phyloP scores from a whole-genome alignment of 176 grass and related monocot genomes.

The Carex littledalei region DNA sequence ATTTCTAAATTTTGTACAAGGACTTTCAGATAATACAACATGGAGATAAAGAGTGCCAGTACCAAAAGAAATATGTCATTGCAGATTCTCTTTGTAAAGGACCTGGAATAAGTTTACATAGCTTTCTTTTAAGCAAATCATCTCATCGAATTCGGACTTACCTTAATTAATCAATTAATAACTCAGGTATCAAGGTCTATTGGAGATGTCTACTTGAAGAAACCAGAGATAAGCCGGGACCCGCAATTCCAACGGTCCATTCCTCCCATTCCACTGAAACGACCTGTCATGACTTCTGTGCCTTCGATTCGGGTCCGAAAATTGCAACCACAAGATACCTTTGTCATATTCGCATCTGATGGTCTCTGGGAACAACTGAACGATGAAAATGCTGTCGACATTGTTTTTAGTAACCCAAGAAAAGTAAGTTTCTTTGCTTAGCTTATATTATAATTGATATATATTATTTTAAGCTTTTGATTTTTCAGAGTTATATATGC shows the following conservation, averaged over 20 bases:
- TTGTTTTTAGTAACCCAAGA: conserved; percentile 20
- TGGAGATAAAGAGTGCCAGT: not conserved
- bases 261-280: conserved; percentile 20
- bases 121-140: not conserved
- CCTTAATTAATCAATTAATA: not conserved
- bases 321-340: conserved; percentile 16
- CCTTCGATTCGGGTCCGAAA: conserved; percentile 27
- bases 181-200: conserved; percentile 24
- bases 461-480: not conserved
- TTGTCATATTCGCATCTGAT: conserved; percentile 25
- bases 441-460: not conserved
- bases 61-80: not conserved
- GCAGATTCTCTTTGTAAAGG: not conserved
- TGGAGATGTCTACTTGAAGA: conserved; percentile 26
- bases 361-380: conserved; percentile 25
- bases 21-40: not conserved
- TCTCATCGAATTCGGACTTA: not conserved
- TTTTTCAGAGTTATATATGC: not conserved
- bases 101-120: not conserved
- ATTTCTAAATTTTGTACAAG: not conserved
- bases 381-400: conserved; percentile 16
- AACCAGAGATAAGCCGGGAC: conserved; percentile 21
- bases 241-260: conserved; percentile 8
- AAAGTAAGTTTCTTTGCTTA: conserved; percentile 15
- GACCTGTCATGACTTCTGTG: conserved; percentile 18